Conservation (phyloP, 768 basidiomycete genomes). For the Serendipita sp. region DNA sequence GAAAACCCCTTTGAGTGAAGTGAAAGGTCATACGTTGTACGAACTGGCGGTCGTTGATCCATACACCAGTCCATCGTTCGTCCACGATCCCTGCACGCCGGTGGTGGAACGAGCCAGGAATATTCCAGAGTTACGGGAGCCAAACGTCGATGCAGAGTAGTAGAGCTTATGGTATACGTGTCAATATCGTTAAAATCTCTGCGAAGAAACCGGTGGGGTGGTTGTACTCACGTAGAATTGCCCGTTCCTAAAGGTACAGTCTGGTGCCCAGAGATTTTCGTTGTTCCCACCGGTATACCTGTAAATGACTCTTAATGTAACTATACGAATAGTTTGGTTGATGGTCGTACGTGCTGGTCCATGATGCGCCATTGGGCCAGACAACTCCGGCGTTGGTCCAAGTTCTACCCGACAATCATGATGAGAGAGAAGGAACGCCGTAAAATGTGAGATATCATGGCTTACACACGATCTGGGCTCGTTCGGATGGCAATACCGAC, state of each 20-base stretch:
- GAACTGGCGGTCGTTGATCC: conserved; percentile 23
- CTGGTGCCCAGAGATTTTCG: conserved; percentile 20
- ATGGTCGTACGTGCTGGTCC: conserved; percentile 32
- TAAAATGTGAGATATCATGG: background rate
- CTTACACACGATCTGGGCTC: conserved; percentile 23
- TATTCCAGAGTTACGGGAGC: conserved; percentile 36
- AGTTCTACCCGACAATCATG: background rate
- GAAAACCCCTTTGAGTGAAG: background rate
- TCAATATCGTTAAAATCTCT: background rate
- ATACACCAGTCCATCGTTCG: conserved; percentile 32
- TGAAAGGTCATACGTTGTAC: conserved; percentile 24
- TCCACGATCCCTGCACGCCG: conserved; percentile 22
- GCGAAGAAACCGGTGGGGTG: background rate
- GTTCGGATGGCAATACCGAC: conserved; percentile 34
- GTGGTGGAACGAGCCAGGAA: conserved; percentile 37
- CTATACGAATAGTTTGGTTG: conserved; percentile 21
- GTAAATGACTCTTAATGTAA: background rate
- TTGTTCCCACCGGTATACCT: background rate
- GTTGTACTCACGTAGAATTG: conserved; percentile 14
- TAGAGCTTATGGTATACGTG: conserved; percentile 24
- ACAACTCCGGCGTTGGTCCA: conserved; percentile 32
- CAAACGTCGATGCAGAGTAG: conserved; percentile 39
- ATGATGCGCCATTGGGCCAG: conserved; percentile 34
- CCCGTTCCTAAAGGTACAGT: conserved; percentile 17
- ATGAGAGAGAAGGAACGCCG: background rate